These are phyloP conservation scores for Gigaspora rosea DNA, from an alignment of 192 early-diverging fungal genomes.

Conservation along the genomic window DNA sequence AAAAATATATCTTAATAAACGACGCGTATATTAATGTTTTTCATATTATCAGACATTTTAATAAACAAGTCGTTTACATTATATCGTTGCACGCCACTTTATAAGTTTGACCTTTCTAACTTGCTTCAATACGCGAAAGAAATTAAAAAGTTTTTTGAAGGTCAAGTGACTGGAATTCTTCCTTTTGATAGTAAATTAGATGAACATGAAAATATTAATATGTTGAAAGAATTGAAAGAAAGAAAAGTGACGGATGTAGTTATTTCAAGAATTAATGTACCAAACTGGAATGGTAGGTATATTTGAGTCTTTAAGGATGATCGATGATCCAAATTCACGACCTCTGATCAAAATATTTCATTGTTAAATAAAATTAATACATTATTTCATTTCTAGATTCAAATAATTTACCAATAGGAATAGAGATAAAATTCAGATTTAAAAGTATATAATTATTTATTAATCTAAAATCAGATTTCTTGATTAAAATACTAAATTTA, in stretches of 20 bases:
- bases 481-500: background rate
- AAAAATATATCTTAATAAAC: too few species aligned
- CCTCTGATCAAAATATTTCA: background rate
- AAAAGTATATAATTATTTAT: background rate
- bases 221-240: background rate
- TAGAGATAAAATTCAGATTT: constrained; percentile 5
- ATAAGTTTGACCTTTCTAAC: background rate
- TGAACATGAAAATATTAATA: background rate
- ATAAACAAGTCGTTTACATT: background rate
- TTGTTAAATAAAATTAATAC: background rate
- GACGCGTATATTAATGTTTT: background rate
- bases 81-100: constrained; percentile 23
- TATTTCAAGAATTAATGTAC: constrained; percentile 8
- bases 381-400: background rate
- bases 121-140: constrained; percentile 7
- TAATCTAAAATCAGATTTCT: background rate
- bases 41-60: background rate
- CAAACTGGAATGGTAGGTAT: constrained; percentile 17
- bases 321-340: background rate
- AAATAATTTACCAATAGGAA: background rate
- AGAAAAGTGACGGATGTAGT: background rate
- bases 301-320: background rate
- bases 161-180: background rate
- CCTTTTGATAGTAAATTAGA: background rate
- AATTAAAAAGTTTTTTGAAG: background rate